Conservation (phyloP, 306 rosid genomes). For the Sechiopsis laciniata region DNA sequence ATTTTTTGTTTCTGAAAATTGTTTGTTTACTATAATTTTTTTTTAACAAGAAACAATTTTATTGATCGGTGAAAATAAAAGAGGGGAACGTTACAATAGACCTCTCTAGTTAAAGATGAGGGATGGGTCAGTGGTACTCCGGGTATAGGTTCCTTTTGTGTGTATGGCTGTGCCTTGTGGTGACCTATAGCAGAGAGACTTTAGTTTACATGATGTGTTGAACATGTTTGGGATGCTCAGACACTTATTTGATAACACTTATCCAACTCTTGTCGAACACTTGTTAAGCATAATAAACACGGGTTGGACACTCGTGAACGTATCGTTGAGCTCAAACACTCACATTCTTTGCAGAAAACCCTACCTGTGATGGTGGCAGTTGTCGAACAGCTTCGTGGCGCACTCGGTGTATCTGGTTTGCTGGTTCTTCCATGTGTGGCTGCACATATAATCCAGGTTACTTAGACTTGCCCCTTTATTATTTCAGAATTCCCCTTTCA, state of each 20-base stretch:
- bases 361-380: constrained; percentile 95
- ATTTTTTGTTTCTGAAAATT: too few species aligned
- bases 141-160: background rate
- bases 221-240: background rate
- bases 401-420: constrained; percentile 79
- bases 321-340: background rate
- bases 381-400: constrained; percentile 73
- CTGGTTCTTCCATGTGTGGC: constrained; percentile 93
- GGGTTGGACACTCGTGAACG: background rate
- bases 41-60: too few species aligned
- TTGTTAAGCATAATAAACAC: background rate
- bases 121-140: too few species aligned
- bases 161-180: background rate
- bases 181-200: background rate
- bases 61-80: too few species aligned
- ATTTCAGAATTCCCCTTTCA: background rate
- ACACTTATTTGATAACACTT: background rate
- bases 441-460: constrained; percentile 88
- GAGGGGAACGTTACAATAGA: too few species aligned
- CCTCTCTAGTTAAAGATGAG: too few species aligned
- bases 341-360: constrained; percentile 53
- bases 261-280: background rate
- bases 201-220: background rate
- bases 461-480: background rate
- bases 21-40: too few species aligned